A percentile compares a stretch with the other conserved stretches of the same genome.
These are phyloP conservation scores for Cercospora sesami DNA, from an alignment of 2,329 filamentous ascomycete species.

Conservation along the genomic window DNA sequence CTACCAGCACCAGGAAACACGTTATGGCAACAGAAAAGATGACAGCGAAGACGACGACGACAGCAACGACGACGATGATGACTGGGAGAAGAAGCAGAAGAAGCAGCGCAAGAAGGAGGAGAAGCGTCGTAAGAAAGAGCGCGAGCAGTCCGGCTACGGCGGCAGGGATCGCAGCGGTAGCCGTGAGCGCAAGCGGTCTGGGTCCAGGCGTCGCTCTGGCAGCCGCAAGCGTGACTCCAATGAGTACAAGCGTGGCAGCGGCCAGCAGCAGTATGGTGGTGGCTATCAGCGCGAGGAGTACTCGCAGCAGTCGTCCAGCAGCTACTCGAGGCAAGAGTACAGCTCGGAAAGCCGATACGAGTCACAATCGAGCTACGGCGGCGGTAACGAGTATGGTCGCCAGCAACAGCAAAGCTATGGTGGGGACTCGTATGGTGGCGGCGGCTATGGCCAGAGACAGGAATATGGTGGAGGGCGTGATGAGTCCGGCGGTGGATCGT, in stretches of 20 bases:
- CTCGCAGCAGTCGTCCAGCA: slow-evolving; percentile 18
- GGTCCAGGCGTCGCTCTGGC: slow-evolving; percentile 20
- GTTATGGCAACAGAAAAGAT: slow-evolving; percentile 35
- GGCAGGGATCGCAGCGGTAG: slow-evolving; percentile 23
- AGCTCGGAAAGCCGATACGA: slow-evolving; percentile 27
- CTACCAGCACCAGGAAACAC: slow-evolving; percentile 31
- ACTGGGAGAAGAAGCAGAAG: slow-evolving; percentile 46
- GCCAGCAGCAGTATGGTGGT: slow-evolving; percentile 13
- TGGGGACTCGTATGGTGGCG: slow-evolving; percentile 9
- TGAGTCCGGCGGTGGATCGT: slow-evolving; percentile 11
- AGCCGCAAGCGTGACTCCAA: slow-evolving; percentile 21
- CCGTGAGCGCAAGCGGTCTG: slow-evolving; percentile 25
- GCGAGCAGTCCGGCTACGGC: slow-evolving; percentile 28
- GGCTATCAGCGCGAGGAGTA: slow-evolving; percentile 25
- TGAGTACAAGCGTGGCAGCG: slow-evolving; percentile 21
- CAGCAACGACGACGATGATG: slow-evolving; percentile 37
- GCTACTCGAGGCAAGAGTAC: slow-evolving; percentile 30
- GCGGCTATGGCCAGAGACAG: slow-evolving; percentile 16
- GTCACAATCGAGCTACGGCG: slow-evolving; percentile 24
- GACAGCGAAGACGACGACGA: slow-evolving; percentile 39
- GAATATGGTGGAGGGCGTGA: neutral
- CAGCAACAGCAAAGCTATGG: slow-evolving; percentile 23
- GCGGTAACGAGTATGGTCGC: slow-evolving; percentile 22
- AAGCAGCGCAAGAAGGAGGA: slow-evolving; percentile 45
- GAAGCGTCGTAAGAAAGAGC: slow-evolving; percentile 34